Conservation (phyloP, 345 rosid genomes). For the Cardamine occulta region DNA sequence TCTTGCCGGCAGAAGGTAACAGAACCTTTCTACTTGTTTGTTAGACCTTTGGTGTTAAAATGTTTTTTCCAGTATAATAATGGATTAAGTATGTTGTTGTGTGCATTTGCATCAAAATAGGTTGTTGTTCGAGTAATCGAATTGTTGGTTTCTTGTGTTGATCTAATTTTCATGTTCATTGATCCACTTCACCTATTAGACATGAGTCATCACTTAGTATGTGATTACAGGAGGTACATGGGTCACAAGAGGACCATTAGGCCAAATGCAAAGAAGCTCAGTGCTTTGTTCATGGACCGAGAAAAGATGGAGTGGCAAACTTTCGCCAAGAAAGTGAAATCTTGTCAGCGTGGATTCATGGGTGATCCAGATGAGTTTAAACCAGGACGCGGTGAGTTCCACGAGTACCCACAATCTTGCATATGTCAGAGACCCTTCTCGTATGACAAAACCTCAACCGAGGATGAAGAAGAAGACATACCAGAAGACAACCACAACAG, state of each 20-base stretch:
- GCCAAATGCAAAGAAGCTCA: conserved; percentile 90
- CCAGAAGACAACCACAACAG: conserved; percentile 38
- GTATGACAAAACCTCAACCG: conserved; percentile 39
- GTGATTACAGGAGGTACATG: conserved; percentile 75
- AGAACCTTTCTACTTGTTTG: conserved; percentile 7
- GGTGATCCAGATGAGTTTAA: conserved; percentile 94
- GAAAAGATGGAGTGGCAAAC: conserved; percentile 78
- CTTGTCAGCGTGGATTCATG: conserved; percentile 92
- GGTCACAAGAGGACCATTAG: conserved; percentile 97
- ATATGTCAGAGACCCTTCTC: conserved; percentile 66
- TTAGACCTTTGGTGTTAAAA: conserved; percentile 8
- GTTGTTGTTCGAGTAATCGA: neutral
- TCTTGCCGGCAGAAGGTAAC: conserved; percentile 98
- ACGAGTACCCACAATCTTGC: conserved; percentile 84
- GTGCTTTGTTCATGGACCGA: conserved; percentile 72
- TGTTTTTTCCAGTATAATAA: neutral
- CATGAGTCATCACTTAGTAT: conserved; percentile 16
- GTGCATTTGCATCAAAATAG: conserved; percentile 7
- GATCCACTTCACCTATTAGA: neutral
- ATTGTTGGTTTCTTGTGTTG: conserved; percentile 5
- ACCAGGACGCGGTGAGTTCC: conserved; percentile 89
- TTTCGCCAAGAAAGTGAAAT: conserved; percentile 81
- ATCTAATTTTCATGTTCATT: neutral
- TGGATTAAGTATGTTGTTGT: too few relatives aligned
- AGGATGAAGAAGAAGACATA: conserved; percentile 39